phyloP scores from a whole-genome alignment of 306 rosid species.

The Vicia sativa region DNA sequence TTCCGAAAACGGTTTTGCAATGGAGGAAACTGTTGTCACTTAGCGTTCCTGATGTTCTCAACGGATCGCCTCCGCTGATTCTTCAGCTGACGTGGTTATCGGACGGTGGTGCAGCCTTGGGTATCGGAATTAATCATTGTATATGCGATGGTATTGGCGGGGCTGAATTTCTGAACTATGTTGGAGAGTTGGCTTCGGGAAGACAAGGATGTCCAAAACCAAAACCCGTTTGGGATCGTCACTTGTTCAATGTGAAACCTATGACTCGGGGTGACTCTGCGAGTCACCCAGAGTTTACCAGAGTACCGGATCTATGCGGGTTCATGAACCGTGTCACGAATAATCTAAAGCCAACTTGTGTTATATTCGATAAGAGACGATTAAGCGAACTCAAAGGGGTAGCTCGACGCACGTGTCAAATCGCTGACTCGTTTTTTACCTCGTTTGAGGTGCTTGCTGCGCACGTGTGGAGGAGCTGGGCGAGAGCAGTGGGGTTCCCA shows the following conservation, averaged over 20 bases:
- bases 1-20: conserved; percentile 57
- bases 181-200: conserved; percentile 56
- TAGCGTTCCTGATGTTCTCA: conserved; percentile 66
- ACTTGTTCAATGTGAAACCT: conserved; percentile 43
- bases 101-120: conserved; percentile 75
- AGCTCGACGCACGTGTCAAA: conserved; percentile 43
- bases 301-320: conserved; percentile 68
- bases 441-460: conserved; percentile 79
- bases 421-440: conserved; percentile 42
- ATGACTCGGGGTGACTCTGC: not conserved
- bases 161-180: conserved; percentile 67
- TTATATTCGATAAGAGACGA: conserved; percentile 43
- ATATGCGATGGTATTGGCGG: conserved; percentile 81
- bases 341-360: conserved; percentile 63
- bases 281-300: conserved; percentile 52
- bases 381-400: conserved; percentile 49
- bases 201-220: conserved; percentile 40
- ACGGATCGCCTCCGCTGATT: conserved; percentile 71
- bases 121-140: conserved; percentile 78
- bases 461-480: conserved; percentile 96
- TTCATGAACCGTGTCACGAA: conserved; percentile 59
- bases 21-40: conserved; percentile 72
- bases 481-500: conserved; percentile 66
- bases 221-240: conserved; percentile 73
- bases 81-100: conserved; percentile 81